phyloP scores from a whole-genome alignment of 179 eudicot genomes.

The Gypsophila paniculata region DNA sequence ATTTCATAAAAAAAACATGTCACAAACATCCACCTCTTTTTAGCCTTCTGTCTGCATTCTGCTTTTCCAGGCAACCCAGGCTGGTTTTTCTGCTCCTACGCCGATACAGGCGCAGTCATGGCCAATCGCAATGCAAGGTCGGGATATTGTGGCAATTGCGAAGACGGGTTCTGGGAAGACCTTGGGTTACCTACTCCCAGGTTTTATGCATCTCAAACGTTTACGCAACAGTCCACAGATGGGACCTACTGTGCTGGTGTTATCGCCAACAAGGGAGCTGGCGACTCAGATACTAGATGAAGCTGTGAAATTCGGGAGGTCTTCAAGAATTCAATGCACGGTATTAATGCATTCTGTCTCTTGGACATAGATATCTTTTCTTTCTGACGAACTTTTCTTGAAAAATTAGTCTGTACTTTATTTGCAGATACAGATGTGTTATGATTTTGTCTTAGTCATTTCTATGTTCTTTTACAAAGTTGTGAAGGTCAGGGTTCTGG shows the following conservation, averaged over 20 bases:
- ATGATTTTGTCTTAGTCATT: not conserved
- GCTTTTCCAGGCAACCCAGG: conserved; percentile 58
- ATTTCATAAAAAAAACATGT: conserved; percentile 24
- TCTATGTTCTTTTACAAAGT: not conserved
- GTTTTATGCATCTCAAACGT: conserved; percentile 73
- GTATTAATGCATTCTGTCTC: conserved; percentile 30
- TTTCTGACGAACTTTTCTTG: not conserved
- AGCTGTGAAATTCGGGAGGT: conserved; percentile 81
- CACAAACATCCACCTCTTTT: conserved; percentile 30
- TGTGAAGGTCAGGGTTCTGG: not conserved
- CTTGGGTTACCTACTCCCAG: conserved; percentile 88
- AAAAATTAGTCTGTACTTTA: not conserved
- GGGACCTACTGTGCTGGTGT: conserved; percentile 88
- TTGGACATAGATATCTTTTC: not conserved
- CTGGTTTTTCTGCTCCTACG: conserved; percentile 94
- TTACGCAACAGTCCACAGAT: conserved; percentile 52
- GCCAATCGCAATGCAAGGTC: conserved; percentile 90
- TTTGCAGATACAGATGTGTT: not conserved
- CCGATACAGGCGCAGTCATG: conserved; percentile 99
- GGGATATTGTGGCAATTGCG: conserved; percentile 94
- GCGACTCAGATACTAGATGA: conserved; percentile 97
- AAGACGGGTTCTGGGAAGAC: conserved; percentile 99
- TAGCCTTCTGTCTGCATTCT: conserved; percentile 32
- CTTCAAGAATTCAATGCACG: conserved; percentile 82
- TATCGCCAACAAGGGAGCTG: conserved; percentile 93